Base-by-base conservation (phyloP, 2,329 filamentous ascomycete species). In the Capronia epimyces region DNA sequence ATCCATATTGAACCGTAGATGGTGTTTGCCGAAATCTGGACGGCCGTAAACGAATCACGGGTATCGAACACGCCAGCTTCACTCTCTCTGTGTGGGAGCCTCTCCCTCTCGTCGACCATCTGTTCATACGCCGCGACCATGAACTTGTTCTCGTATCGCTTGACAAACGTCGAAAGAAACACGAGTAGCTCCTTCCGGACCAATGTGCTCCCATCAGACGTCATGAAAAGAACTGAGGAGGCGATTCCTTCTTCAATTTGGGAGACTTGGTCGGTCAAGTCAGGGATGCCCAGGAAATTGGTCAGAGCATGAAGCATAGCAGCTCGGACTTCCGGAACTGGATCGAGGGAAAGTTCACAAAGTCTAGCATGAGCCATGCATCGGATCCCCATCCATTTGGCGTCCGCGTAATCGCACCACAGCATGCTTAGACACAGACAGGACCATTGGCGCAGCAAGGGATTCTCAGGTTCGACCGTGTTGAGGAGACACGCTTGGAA, bases 1-100 rank as follows among this genome's bases (percentile, higher is more conserved):
- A 95, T 93, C 93, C 93, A 98, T 56, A 94, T 86, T 1, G 90
- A 87, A 24, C 90, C 86, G 66, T 94, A 96, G 15, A 95, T 87
- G 0, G 89, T 95, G 64, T 95, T 93, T 58, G 87, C 83, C 10
- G 90, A 89, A 9, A 87, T 69, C 1, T 81, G 79, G 39, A 81
- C 77, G 2, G 78, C 55, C 15, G 22, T 42, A 29, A 25, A 18
- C 15, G 58, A 56, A 37, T 54, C 49, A 20, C 55, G 46, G 12
- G 53, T 46, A 27, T 57, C 56, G 40, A 69, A 43, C n/a, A 58
- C 63, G 25, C 60, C 64, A 7, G 63, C 53, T 21, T 69, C 65
- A 20, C 60, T 40, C 36, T 65, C 59, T 27, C 64, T 56, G 40
- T 74, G 76, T 20, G 77, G 65, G 8, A 84, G 71, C 52, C 84